Base-by-base conservation (phyloP, 2,329 filamentous ascomycete genomes). In the Basipetospora sp. region DNA sequence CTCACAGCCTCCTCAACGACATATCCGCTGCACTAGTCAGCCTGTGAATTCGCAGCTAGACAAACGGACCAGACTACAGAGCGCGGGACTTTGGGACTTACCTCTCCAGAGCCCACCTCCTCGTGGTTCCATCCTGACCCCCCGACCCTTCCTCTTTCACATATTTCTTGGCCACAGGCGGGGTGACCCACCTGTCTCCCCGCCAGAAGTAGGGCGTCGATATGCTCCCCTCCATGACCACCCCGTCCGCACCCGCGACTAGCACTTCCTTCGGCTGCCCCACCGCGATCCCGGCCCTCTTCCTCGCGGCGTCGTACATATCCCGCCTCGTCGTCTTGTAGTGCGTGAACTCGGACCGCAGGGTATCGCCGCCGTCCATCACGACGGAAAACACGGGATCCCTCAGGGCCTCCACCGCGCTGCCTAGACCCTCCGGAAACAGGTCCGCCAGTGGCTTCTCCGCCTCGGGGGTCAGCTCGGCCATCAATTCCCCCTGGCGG, bases 181-280 rank as follows among this genome's bases (percentile, higher is more conserved):
- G 88, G 27, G 87, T 94, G 6, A 86, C 69, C 88, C 88, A 96
- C 35, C 62, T 59, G 1, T 71, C 75, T 4, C 65, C 55, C 31
- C 82, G 74, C 64, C 71, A 83, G 46, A 94, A 81, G 55, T 88
- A 94, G 0, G 82, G 74, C 0, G 80, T 92, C 1, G 81, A 87
- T 13, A 81, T 69, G 43, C 80, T 87, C 8, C 84, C 85, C 56
- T 96, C 88, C 71, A 92, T 93, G 26, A 94, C 59, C 34, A 77
- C 69, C 2, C 67, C 67, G 19, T 71, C 61, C 1, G 51, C 52
- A 48, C 82, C 85, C 44, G 81, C 67, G 2, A 94, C 57, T 15
- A 96, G 62, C 4, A 94, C 82, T 54, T 96, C 88, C 36, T 69
- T 67, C 20, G 10, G 10, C 16, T 41, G 19, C 9, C 36, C 39